Evolutionary conservation across 306 rosid species (phyloP), one percentile per base, ranked within the genome.

Genomic region (Rosa lucieae): DNA sequence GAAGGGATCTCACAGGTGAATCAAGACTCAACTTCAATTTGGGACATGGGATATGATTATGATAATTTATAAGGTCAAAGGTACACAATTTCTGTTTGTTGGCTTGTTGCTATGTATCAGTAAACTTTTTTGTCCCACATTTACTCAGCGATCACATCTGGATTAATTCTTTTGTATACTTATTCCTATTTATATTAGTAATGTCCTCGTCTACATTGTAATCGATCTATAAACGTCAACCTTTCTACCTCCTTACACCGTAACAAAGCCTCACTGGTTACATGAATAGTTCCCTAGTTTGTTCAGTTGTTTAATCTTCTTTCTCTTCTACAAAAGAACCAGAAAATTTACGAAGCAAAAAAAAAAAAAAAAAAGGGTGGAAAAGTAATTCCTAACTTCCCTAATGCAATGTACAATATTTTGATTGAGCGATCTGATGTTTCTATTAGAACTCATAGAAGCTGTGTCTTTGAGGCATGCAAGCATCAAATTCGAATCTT

Each of bases 381-480:
- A 12, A 52, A 79, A 76, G 5, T 55, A 72, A 23, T 76, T 55
- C 23, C 74, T 66, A 78, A 69, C 46, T 66, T 43, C 40, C 86
- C 89, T 82, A 84, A 80, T 73, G 81, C 77, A 80, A 44, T 88
- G 75, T 79, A 77, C 83, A 83, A 83, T 69, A 78, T 21, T 80
- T 59, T 83, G 82, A 76, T 70, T 35, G 76, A 72, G 7, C 40
- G 49, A 77, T 58, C 59, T 26, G 82, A 15, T 47, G 13, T 75
- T 42, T 63, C 62, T 21, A n/a, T 77, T 78, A 85, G 47, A 77
- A 79, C 63, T 89, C 98, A 56, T 88, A 90, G 79, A 94, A 94
- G 79, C 98, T 87, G 78, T 90, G 97, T 77, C 96, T 94, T 47
- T 89, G 84, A 67, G 97, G 96, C 44, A 94, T 87, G 82, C 87